Conservation (phyloP, 2,329 filamentous ascomycete species). For the Verticillium longisporum region DNA sequence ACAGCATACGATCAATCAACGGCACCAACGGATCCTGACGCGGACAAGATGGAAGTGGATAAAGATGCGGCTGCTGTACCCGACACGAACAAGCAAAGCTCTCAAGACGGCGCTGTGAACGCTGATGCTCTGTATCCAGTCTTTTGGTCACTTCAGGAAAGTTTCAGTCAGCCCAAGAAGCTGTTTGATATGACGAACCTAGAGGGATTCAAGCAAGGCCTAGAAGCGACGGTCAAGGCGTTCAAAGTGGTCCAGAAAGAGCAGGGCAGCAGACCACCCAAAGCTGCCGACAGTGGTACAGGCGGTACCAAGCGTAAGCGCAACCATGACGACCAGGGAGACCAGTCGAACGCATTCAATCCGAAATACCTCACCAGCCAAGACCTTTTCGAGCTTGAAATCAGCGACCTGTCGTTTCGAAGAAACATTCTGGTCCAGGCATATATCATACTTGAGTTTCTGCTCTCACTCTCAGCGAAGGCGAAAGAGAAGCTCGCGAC, state of each 20-base stretch:
- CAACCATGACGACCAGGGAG: conserved; percentile 40
- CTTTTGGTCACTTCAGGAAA: conserved; percentile 90
- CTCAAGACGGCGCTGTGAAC: conserved; percentile 48
- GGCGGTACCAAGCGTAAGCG: conserved; percentile 66
- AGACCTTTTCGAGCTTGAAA: conserved; percentile 93
- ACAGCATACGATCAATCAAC: conserved; percentile 67
- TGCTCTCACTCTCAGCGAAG: conserved; percentile 79
- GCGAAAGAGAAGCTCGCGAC: conserved; percentile 73
- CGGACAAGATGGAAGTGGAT: conserved; percentile 63
- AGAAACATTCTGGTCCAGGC: conserved; percentile 93
- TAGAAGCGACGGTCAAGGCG: conserved; percentile 57
- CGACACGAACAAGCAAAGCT: conserved; percentile 31
- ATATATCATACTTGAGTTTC: conserved; percentile 88
- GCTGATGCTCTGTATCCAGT: conserved; percentile 75
- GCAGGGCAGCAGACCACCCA: conserved; percentile 38
- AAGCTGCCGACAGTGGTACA: conserved; percentile 54
- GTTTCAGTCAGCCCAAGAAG: conserved; percentile 82
- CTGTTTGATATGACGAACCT: conserved; percentile 71
- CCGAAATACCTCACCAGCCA: conserved; percentile 97
- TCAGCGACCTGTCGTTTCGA: conserved; percentile 90
- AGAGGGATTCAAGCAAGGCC: conserved; percentile 70
- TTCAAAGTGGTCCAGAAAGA: conserved; percentile 46
- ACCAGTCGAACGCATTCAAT: conserved; percentile 73
- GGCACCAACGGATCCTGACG: conserved; percentile 16
- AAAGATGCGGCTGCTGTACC: conserved; percentile 33